These are phyloP conservation scores for Wallemia ichthyophaga DNA, from an alignment of 1,284 basidiomycete genomes.

Conservation along the genomic window DNA sequence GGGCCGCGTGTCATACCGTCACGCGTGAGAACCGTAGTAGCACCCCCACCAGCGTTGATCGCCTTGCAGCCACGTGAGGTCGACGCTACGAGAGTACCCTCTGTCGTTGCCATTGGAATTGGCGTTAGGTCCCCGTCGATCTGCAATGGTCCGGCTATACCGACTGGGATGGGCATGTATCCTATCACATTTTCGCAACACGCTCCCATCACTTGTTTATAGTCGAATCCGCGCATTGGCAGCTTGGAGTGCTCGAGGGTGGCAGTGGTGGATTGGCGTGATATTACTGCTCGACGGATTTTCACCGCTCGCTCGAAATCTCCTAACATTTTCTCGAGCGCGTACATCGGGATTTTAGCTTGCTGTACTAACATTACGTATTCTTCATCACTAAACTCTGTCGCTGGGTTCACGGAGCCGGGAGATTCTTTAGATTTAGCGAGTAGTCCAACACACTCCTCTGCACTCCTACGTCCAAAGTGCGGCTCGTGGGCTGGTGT, in stretches of 20 bases:
- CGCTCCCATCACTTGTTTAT: conserved; percentile 73
- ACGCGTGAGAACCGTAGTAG: conserved; percentile 67
- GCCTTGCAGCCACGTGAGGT: conserved; percentile 95
- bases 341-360: conserved; percentile 78
- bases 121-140: conserved; percentile 62
- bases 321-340: conserved; percentile 70
- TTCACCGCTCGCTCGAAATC: conserved; percentile 62
- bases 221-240: conserved; percentile 68
- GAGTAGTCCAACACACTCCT: conserved; percentile 58
- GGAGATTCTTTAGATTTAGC: conserved; percentile 16
- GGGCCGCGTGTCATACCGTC: conserved; percentile 98
- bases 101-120: conserved; percentile 97
- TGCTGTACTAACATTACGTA: conserved; percentile 63
- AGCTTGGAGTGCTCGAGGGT: conserved; percentile 58
- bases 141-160: conserved; percentile 80
- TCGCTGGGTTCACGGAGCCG: conserved; percentile 28
- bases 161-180: conserved; percentile 83
- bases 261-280: conserved; percentile 56
- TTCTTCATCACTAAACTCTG: conserved; percentile 64
- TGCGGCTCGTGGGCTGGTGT: conserved; percentile 6
- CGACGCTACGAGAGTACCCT: conserved; percentile 90
- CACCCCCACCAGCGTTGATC: conserved; percentile 79
- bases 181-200: conserved; percentile 99
- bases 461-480: conserved; percentile 25
- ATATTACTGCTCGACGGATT: conserved; percentile 66